Percentiles rank a stretch among this genome's conserved stretches.
Conservation (phyloP, 1,284 basidiomycete species). For the Trichosporon faecale region DNA sequence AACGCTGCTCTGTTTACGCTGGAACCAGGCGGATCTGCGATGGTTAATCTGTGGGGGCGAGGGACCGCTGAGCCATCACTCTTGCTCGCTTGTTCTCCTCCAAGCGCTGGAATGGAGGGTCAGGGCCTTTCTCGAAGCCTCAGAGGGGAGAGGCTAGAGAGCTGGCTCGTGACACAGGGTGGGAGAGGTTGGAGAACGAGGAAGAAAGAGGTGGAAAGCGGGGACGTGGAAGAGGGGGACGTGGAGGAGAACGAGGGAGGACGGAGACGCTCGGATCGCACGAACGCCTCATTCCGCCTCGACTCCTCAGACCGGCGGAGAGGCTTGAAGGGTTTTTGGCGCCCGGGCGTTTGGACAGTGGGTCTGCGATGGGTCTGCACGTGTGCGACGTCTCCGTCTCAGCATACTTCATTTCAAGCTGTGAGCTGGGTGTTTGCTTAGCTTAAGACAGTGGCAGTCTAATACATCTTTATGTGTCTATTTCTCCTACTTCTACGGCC, state of each 20-base stretch:
- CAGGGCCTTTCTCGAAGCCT: no score
- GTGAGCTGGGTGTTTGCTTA: background rate
- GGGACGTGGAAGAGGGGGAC: no score
- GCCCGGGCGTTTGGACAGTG: no score
- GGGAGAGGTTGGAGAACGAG: background rate
- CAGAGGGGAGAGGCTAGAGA: no score
- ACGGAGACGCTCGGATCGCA: no score
- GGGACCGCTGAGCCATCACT: background rate
- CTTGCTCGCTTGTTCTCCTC: background rate
- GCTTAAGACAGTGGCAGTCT: background rate
- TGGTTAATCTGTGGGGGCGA: conserved; percentile 8
- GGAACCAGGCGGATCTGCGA: background rate
- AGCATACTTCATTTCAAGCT: no score
- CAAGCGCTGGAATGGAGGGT: background rate
- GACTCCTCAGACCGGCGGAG: background rate
- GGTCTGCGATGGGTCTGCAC: no score
- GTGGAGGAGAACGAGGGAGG: no score
- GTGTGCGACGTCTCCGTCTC: no score
- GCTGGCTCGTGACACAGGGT: no score
- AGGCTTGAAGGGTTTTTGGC: background rate
- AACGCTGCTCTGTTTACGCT: background rate
- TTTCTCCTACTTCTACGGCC: background rate
- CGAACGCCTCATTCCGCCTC: no score
- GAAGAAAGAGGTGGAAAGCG: background rate
- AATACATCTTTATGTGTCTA: background rate